Evolutionary conservation across 192 early-diverging fungal genomes (phyloP), one percentile per base, ranked within the genome.

Genomic region (Gaertneriomyces sp.): DNA sequence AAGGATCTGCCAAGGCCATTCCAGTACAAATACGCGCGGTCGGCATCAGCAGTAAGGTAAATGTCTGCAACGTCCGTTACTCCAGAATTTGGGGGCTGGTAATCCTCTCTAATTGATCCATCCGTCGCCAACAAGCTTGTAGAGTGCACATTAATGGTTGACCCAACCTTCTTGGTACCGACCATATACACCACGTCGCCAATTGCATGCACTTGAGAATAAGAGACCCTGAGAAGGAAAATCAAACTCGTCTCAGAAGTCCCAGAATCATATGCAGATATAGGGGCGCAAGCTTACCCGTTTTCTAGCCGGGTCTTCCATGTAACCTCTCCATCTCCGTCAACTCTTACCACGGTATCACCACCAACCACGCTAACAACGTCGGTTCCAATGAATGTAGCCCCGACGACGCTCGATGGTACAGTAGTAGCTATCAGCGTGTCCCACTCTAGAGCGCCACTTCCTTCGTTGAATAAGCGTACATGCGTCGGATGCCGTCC

Each of bases 361-460:
- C 63, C 63, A 42, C 43, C 20, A 47, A 66, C 51, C 12, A 71
- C 17, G 9, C 54, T 20, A 2, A 71, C n/a, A 25, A 59, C 51
- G 51, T 58, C 54, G 39, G 14, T 20, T 42, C 68, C 60, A 44
- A 67, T 6, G 42, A 55, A 44, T 9, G 60, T 53, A 25, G 63
- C 59, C 50, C 45, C 76, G 68, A 53, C 42, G 4, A 8, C n/a
- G 3, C 41, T 42, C 33, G 53, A 9, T 10, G 11, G 19, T n/a
- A 16, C 1, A 45, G 54, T 33, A 42, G 45, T 69, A 40, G 61
- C 68, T n/a, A 66, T 55, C 10, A 67, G 45, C 9, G 72, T 72
- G 41, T 84, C 81, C 79, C 76, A 79, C 51, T 74, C 39, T 8
- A 76, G 16, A 25, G 72, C 73, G 39, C 82, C 83, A 39, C 76